phyloP scores from a whole-genome alignment of 2,329 filamentous ascomycete genomes.

The Colletotrichum incanum region DNA sequence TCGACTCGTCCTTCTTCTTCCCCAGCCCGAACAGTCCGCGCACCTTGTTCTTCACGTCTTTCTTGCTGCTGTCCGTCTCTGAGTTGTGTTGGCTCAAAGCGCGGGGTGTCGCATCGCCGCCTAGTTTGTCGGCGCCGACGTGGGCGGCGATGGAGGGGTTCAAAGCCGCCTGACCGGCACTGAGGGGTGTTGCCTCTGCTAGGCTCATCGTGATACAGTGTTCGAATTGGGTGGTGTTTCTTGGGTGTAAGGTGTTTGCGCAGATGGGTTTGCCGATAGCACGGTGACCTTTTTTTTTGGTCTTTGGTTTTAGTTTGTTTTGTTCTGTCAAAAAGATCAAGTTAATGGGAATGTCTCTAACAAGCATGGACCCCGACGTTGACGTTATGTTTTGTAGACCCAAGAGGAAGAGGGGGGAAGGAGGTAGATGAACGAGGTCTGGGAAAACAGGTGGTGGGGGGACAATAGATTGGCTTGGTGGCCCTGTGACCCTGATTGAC shows the following conservation, averaged over 20 bases:
- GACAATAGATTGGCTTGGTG: constrained; percentile 41
- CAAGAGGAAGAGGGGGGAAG: constrained; percentile 27
- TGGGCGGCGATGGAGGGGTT: constrained; percentile 48
- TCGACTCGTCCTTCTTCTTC: constrained; percentile 72
- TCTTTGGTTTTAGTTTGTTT: neutral
- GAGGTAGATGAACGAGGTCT: constrained; percentile 21
- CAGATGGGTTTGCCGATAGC: constrained; percentile 19
- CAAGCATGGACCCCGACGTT: constrained; percentile 35
- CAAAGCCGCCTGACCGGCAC: constrained; percentile 49
- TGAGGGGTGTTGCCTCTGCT: constrained; percentile 46
- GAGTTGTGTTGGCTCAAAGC: constrained; percentile 48
- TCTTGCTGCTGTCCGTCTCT: constrained; percentile 62
- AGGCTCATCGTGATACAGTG: constrained; percentile 48
- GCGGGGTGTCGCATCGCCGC: constrained; percentile 54
- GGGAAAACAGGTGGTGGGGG: constrained; percentile 43
- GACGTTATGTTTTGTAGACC: constrained; percentile 40
- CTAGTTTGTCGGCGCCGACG: constrained; percentile 48
- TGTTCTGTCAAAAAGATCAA: constrained; percentile 3
- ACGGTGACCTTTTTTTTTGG: neutral
- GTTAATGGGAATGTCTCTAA: constrained; percentile 28
- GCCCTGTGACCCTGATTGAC: constrained; percentile 41
- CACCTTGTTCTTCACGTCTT: constrained; percentile 68
- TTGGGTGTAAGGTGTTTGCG: neutral
- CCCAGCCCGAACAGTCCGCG: constrained; percentile 74
- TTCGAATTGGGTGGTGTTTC: neutral